Conservation (phyloP, 805 yeast genomes). For the Priceomyces medius region DNA sequence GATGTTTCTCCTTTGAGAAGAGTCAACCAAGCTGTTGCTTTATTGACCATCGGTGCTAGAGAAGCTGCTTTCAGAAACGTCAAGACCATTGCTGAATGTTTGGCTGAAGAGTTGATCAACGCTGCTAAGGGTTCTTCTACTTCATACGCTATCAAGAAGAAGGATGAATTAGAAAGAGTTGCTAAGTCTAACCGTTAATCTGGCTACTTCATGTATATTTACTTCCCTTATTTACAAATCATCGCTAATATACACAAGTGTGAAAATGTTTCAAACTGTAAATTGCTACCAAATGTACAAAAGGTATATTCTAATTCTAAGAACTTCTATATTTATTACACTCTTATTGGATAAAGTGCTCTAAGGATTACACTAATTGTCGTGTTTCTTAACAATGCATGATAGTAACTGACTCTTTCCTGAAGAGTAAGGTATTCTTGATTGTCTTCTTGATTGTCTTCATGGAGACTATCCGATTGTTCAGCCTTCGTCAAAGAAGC, state of each 20-base stretch:
- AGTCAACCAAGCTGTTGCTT: conserved; percentile 98
- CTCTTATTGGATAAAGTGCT: conserved; percentile 22
- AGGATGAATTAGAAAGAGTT: conserved; percentile 99
- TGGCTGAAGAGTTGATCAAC: conserved; percentile 99
- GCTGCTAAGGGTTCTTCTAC: conserved; percentile 99
- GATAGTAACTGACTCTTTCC: conserved; percentile 19
- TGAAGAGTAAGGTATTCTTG: conserved; percentile 12
- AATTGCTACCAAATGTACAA: neutral
- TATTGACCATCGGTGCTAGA: conserved; percentile 99
- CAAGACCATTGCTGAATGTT: conserved; percentile 99
- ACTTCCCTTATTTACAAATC: conserved; percentile 3
- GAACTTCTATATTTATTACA: too few relatives aligned
- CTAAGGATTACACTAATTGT: conserved; percentile 13
- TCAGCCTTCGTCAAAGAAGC: conserved; percentile 3
- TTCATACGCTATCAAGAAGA: conserved; percentile 99
- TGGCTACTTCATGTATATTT: conserved; percentile 5
- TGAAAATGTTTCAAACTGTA: conserved; percentile 3
- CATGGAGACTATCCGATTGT: too few relatives aligned
- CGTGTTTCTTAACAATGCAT: conserved; percentile 11
- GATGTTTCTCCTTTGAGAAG: conserved; percentile 99
- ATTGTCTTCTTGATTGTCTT: conserved; percentile 7
- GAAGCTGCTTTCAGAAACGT: conserved; percentile 99
- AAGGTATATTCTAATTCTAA: too few relatives aligned
- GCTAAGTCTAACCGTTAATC: conserved; percentile 99
- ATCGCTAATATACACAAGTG: conserved; percentile 7